phyloP scores from a whole-genome alignment of 257 asterid genomes.

The Gynochthodes officinalis region DNA sequence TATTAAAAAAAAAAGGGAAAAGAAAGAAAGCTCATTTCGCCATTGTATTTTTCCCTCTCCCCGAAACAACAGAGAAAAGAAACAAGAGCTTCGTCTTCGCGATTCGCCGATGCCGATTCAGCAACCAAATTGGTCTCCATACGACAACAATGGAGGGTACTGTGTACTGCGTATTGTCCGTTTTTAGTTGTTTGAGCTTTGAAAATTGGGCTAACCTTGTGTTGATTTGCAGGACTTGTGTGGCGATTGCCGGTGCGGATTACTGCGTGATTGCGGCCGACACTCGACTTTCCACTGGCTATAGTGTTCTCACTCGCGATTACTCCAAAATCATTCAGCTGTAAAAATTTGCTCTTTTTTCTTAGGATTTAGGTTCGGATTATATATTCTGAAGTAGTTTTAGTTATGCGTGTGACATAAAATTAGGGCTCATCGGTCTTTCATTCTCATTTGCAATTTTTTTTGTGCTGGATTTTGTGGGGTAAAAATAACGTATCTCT shows the following conservation, averaged over 20 bases:
- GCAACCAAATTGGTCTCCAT: constrained; percentile 90
- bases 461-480: neutral
- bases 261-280: constrained; percentile 96
- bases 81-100: too few species aligned
- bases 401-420: neutral
- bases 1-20: neutral
- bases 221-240: constrained; percentile 63
- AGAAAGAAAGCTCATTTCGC: neutral
- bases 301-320: constrained; percentile 75
- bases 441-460: neutral
- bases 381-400: neutral
- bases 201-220: neutral
- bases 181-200: neutral
- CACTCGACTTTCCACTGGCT: constrained; percentile 88
- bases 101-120: constrained; percentile 60
- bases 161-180: neutral
- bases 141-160: constrained; percentile 98
- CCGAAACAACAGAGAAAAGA: too few species aligned
- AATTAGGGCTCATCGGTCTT: neutral
- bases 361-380: neutral
- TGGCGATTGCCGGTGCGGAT: constrained; percentile 90
- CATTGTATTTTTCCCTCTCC: too few species aligned
- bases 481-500: neutral
- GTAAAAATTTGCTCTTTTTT: constrained; percentile 25
- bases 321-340: constrained; percentile 84